Conservation (phyloP, 2,329 filamentous ascomycete species). For the Exophiala viscosa region DNA sequence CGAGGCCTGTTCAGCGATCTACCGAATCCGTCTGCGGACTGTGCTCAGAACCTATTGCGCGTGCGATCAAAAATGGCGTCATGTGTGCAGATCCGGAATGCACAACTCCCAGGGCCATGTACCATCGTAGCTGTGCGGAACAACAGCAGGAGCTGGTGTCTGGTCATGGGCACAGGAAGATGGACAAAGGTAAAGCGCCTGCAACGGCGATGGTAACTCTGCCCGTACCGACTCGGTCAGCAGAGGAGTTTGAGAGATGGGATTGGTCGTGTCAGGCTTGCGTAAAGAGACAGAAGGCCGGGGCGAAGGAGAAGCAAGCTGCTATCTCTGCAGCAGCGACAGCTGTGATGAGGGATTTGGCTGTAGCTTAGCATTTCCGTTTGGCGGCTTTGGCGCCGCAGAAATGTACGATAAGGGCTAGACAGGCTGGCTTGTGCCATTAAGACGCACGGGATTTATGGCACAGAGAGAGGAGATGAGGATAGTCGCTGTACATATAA, state of each 20-base stretch:
- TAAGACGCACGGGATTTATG: too few relatives aligned
- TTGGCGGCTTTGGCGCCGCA: too few relatives aligned
- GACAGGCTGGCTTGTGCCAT: too few relatives aligned
- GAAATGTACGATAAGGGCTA: too few relatives aligned
- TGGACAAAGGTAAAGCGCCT: not conserved
- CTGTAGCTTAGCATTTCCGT: too few relatives aligned
- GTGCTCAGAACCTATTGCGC: slow-evolving; percentile 14
- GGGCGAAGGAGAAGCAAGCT: too few relatives aligned
- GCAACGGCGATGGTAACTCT: not conserved
- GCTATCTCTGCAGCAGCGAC: too few relatives aligned
- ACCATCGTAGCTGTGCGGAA: slow-evolving; percentile 19
- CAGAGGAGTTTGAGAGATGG: not conserved
- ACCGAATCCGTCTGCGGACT: slow-evolving; percentile 4
- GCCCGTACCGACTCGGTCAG: too few relatives aligned
- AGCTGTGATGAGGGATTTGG: too few relatives aligned
- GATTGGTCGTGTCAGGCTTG: not conserved
- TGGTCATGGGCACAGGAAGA: not conserved
- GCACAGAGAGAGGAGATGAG: too few relatives aligned
- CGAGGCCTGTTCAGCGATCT: not conserved
- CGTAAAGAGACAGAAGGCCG: too few relatives aligned
- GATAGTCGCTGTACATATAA: too few relatives aligned
- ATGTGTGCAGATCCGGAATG: slow-evolving; percentile 19
- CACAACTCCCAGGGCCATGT: slow-evolving; percentile 10
- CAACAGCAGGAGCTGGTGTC: not conserved
- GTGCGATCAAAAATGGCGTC: slow-evolving; percentile 4